Percentiles rank a stretch among this genome's conserved stretches.
Conservation (phyloP, 1,139 yeast species). For the Petasospora fabianii region DNA sequence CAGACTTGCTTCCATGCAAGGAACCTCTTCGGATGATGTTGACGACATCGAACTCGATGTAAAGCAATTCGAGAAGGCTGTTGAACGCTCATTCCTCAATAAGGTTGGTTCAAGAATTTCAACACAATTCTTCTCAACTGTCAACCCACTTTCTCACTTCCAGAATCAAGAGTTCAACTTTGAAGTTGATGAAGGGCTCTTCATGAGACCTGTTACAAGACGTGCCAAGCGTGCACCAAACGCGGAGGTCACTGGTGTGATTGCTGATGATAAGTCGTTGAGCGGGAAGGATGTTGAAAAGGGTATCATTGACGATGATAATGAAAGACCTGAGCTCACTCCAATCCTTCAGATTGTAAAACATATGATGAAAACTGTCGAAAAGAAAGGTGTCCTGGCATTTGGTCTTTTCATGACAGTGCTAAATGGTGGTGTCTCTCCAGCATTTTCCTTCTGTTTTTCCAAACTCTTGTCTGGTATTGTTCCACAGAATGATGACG, state of each 20-base stretch:
- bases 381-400: slow-evolving; percentile 36
- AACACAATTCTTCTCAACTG: slow-evolving; percentile 17
- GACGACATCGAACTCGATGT: not conserved
- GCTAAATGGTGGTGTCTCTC: slow-evolving; percentile 61
- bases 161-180: slow-evolving; percentile 7
- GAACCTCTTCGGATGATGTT: not conserved
- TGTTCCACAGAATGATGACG: slow-evolving; percentile 36
- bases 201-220: slow-evolving; percentile 2
- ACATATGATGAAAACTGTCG: slow-evolving; percentile 35
- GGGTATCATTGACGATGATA: slow-evolving; percentile 1
- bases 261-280: slow-evolving; percentile 1
- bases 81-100: slow-evolving; percentile 5
- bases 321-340: slow-evolving; percentile 22
- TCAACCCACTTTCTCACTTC: slow-evolving; percentile 19
- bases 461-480: slow-evolving; percentile 62
- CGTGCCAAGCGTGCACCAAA: slow-evolving; percentile 6
- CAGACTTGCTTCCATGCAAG: slow-evolving; percentile 19
- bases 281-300: slow-evolving; percentile 6
- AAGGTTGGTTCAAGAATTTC: slow-evolving; percentile 18
- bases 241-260: not conserved
- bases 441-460: slow-evolving; percentile 74
- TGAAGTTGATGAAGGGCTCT: slow-evolving; percentile 8
- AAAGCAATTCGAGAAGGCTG: not conserved
- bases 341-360: slow-evolving; percentile 36
- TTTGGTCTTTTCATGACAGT: slow-evolving; percentile 54